A percentile compares a stretch with the other conserved stretches of the same genome.
Evolutionary conservation across 139 green algal species (phyloP).

Genomic region (Limnomonas spitsbergensis): DNA sequence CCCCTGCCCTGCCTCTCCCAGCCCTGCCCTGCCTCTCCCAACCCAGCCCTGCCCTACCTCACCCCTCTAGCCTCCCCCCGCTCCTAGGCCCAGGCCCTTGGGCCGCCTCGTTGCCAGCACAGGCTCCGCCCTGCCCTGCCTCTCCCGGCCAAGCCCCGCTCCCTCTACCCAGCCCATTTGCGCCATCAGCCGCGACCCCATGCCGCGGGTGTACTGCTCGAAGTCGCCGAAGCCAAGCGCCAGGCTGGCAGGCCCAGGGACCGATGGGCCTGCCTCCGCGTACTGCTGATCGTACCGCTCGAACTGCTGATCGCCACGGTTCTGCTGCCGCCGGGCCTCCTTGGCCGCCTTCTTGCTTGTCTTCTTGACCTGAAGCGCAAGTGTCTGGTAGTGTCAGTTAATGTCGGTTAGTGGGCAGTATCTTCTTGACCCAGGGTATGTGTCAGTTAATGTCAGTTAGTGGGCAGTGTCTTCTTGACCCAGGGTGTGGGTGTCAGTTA

Average conservation of each 20-base stretch:
- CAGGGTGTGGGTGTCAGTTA: too few relatives aligned
- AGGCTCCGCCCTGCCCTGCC: slow-evolving; percentile 40
- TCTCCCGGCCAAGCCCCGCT: slow-evolving; percentile 22
- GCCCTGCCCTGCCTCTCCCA: too few relatives aligned
- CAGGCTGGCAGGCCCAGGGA: slow-evolving; percentile 16
- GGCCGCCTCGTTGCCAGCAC: slow-evolving; percentile 25
- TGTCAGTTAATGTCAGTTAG: too few relatives aligned
- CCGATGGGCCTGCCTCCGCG: neutral
- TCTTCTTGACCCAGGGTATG: too few relatives aligned
- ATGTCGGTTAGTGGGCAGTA: too few relatives aligned
- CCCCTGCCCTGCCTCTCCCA: too few relatives aligned
- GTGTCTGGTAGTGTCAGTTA: too few relatives aligned
- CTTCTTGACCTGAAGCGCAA: slow-evolving; percentile 23
- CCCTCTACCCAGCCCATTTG: slow-evolving; percentile 41
- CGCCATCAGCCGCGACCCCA: slow-evolving; percentile 39
- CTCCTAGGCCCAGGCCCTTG: slow-evolving; percentile 35
- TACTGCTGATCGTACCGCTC: too few relatives aligned
- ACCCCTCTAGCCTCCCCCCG: too few relatives aligned
- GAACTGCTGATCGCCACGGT: neutral
- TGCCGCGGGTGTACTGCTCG: slow-evolving; percentile 34
- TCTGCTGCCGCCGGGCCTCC: slow-evolving; percentile 25
- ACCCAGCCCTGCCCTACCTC: too few relatives aligned
- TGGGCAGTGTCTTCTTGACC: too few relatives aligned
- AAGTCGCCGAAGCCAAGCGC: slow-evolving; percentile 35
- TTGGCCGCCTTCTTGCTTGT: slow-evolving; percentile 35